phyloP scores from a whole-genome alignment of 768 basidiomycete genomes.

The Hygrocybe coccinea region DNA sequence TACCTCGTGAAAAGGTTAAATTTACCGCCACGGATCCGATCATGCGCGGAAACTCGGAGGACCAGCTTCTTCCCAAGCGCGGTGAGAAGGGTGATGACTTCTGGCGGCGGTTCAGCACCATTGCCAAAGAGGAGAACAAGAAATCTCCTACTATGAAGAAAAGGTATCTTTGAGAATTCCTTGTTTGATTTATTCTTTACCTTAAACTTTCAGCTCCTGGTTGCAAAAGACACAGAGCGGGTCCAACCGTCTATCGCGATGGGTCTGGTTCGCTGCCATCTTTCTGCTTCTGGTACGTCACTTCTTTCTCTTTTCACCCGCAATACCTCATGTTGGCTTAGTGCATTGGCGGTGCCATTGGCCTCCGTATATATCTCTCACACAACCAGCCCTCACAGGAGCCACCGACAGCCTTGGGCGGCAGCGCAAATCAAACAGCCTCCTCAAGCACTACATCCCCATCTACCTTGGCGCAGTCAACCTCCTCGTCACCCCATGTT shows the following conservation, averaged over 20 bases:
- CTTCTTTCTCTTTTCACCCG: background rate
- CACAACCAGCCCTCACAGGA: slow-evolving; percentile 47
- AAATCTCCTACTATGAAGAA: slow-evolving; percentile 39
- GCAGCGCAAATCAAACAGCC: slow-evolving; percentile 46
- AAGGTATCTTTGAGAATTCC: slow-evolving; percentile 34
- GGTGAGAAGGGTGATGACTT: slow-evolving; percentile 79
- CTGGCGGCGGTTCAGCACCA: slow-evolving; percentile 83
- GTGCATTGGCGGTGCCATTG: slow-evolving; percentile 53
- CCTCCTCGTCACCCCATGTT: slow-evolving; percentile 37
- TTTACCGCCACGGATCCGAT: slow-evolving; percentile 43
- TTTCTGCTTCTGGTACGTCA: slow-evolving; percentile 48
- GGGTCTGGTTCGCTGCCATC: slow-evolving; percentile 69
- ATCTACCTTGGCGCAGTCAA: slow-evolving; percentile 22
- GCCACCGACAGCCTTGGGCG: slow-evolving; percentile 60
- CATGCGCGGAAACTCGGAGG: slow-evolving; percentile 65
- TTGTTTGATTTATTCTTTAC: background rate
- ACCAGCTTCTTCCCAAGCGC: slow-evolving; percentile 58
- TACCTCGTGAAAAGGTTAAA: slow-evolving; percentile 26
- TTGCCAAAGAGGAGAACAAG: slow-evolving; percentile 60
- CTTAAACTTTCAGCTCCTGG: slow-evolving; percentile 48
- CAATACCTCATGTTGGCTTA: slow-evolving; percentile 15
- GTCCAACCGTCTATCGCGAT: slow-evolving; percentile 49
- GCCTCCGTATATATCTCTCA: slow-evolving; percentile 54
- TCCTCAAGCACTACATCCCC: slow-evolving; percentile 16
- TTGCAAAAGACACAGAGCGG: slow-evolving; percentile 58